Conservation (phyloP, 179 eudicot genomes). For the Sideroxylon spinosum region DNA sequence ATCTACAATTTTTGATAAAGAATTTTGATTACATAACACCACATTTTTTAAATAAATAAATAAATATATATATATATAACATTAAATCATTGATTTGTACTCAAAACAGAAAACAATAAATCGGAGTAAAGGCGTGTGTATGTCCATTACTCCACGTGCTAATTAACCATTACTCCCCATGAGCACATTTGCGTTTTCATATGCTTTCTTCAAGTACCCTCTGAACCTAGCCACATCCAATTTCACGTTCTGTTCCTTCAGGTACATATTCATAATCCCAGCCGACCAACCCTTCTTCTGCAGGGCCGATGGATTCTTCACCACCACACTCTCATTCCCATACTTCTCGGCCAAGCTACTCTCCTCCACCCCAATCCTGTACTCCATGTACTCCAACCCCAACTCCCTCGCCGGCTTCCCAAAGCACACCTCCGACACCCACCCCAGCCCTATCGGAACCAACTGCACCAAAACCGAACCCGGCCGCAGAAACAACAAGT, state of each 20-base stretch:
- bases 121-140: too few species aligned
- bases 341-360: conserved; percentile 44
- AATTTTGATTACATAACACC: too few species aligned
- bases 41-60: too few species aligned
- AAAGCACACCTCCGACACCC: conserved; percentile 36
- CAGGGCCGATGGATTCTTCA: conserved; percentile 29
- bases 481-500: conserved; percentile 41
- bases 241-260: conserved; percentile 44
- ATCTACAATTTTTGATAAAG: too few species aligned
- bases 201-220: conserved; percentile 30
- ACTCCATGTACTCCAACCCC: conserved; percentile 44
- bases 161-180: too few species aligned
- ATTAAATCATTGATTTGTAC: too few species aligned
- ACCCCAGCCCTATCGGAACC: conserved; percentile 41
- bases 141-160: too few species aligned
- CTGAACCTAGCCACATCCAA: conserved; percentile 38
- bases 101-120: too few species aligned
- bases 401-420: conserved; percentile 37
- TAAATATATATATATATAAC: too few species aligned
- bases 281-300: conserved; percentile 32
- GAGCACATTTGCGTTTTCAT: conserved; percentile 30
- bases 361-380: conserved; percentile 36
- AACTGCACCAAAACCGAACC: conserved; percentile 41
- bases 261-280: conserved; percentile 33
- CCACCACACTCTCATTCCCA: conserved; percentile 25